Evolutionary conservation across 768 basidiomycete species (phyloP).

Genomic region (Boletus vinaceobasis): DNA sequence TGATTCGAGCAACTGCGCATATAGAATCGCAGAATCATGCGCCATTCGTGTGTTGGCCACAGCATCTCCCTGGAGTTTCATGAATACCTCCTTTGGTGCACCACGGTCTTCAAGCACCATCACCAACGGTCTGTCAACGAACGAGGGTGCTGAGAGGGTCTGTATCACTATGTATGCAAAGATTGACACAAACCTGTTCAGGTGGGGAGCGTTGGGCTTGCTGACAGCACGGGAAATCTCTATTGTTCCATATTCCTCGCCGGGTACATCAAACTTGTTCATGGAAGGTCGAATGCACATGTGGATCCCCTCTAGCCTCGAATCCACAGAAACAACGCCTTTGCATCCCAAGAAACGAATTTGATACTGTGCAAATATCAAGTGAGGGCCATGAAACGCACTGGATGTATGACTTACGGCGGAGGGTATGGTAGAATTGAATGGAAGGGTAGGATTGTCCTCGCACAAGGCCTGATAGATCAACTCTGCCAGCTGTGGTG

Average conservation of each 20-base stretch:
- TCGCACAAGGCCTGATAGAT: slow-evolving; percentile 59
- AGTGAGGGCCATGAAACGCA: neutral
- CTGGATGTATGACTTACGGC: slow-evolving; percentile 45
- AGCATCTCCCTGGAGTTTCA: slow-evolving; percentile 57
- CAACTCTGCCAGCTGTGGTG: slow-evolving; percentile 48
- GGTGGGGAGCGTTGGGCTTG: slow-evolving; percentile 56
- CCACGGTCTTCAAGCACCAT: slow-evolving; percentile 79
- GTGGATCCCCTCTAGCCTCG: slow-evolving; percentile 46
- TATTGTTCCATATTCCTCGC: slow-evolving; percentile 51
- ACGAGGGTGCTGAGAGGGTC: neutral
- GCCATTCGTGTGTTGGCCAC: slow-evolving; percentile 58
- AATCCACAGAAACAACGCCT: slow-evolving; percentile 73
- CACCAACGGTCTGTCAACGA: slow-evolving; percentile 55
- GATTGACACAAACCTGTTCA: slow-evolving; percentile 66
- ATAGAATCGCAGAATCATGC: slow-evolving; percentile 50
- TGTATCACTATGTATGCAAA: neutral
- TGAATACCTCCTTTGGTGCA: slow-evolving; percentile 54
- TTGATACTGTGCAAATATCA: slow-evolving; percentile 50
- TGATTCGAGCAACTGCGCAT: slow-evolving; percentile 44
- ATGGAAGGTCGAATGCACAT: slow-evolving; percentile 74
- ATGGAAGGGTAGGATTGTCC: slow-evolving; percentile 35
- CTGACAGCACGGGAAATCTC: slow-evolving; percentile 71
- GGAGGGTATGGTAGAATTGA: slow-evolving; percentile 46
- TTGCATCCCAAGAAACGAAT: slow-evolving; percentile 84
- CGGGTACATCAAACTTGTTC: slow-evolving; percentile 64